phyloP scores from a whole-genome alignment of 108 stramenopile genomes.

The Skeletonema grethae region DNA sequence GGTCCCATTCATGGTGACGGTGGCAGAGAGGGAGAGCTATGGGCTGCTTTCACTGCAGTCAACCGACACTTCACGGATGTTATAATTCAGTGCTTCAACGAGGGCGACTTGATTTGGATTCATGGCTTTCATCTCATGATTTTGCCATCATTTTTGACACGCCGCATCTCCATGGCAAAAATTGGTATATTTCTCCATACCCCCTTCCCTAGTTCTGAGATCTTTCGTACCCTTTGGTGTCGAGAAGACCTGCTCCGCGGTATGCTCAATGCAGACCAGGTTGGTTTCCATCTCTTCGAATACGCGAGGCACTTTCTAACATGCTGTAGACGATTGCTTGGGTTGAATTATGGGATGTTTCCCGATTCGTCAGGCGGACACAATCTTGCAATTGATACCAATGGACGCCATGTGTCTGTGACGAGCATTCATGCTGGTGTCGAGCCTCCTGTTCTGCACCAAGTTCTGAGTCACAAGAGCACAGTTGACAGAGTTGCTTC shows the following conservation, averaged over 20 bases:
- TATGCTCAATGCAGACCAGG: conserved; percentile 96
- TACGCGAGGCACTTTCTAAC: conserved; percentile 99
- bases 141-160: conserved; percentile 91
- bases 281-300: conserved; percentile 99
- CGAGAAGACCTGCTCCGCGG: conserved; percentile 94
- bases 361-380: conserved; percentile 86
- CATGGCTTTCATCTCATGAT: conserved; percentile 99
- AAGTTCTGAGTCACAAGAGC: conserved; percentile 67
- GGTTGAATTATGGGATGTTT: conserved; percentile 92
- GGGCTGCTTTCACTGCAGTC: conserved; percentile 89
- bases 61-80: conserved; percentile 91
- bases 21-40: conserved; percentile 83
- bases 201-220: conserved; percentile 98
- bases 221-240: conserved; percentile 94
- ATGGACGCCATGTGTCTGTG: conserved; percentile 93
- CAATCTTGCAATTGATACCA: conserved; percentile 88
- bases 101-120: conserved; percentile 96
- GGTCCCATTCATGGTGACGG: conserved; percentile 88
- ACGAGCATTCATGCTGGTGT: conserved; percentile 97
- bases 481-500: conserved; percentile 58
- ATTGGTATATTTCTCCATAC: conserved; percentile 97
- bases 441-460: conserved; percentile 86
- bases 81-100: conserved; percentile 84
- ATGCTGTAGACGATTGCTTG: conserved; percentile 94
- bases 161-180: conserved; percentile 88